Base-by-base conservation (phyloP, 768 basidiomycete genomes). In the Tylopilus subfusipes region DNA sequence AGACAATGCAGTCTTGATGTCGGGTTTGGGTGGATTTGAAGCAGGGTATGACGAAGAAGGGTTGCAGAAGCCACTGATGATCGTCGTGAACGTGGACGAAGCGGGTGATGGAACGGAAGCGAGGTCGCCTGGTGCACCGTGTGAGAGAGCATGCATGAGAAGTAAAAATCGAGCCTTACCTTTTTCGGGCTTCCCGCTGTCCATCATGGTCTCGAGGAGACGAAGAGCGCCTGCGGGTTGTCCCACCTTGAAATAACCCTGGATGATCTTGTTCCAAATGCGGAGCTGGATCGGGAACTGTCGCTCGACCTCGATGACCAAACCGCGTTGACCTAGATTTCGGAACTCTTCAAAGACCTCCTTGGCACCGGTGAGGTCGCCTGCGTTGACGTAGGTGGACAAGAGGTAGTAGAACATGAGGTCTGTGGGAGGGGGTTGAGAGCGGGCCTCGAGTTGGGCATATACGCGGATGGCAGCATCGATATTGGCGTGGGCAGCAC, bases 231-330 rank as follows among this genome's bases (percentile, higher is more conserved):
- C 80, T 21, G 81, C 82, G 0, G 86, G 78, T 48, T 82, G 71
- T 1, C 83, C 83, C 36, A 75, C 78, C 36, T 74, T 77, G 75
- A 94, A 86, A 68, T 89, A 86, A 0, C 84, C 78, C 45, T 83
- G 77, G 33, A 94, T 82, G 85, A 92, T 90, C 61, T 79, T 75
- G 59, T 90, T 88, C 82, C 83, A 93, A 2, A 85, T 73, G 36
- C 74, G 65, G 42, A 86, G 71, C 48, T 79, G 76, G 21, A 72
- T 69, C 29, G 68, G 65, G 29, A 50, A 54, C 45, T 53, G 43
- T 24, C 57, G 48, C 11, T 55, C 69, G 52, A 67, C 63, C 42
- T 50, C 50, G 5, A 50, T 48, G 16, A 67, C 49, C 9, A 64
- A 68, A 9, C 76, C 78, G 0, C 65, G 63, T 12, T 69, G 58